Conservation (phyloP, 768 basidiomycete species). For the Auricularia heimuer region DNA sequence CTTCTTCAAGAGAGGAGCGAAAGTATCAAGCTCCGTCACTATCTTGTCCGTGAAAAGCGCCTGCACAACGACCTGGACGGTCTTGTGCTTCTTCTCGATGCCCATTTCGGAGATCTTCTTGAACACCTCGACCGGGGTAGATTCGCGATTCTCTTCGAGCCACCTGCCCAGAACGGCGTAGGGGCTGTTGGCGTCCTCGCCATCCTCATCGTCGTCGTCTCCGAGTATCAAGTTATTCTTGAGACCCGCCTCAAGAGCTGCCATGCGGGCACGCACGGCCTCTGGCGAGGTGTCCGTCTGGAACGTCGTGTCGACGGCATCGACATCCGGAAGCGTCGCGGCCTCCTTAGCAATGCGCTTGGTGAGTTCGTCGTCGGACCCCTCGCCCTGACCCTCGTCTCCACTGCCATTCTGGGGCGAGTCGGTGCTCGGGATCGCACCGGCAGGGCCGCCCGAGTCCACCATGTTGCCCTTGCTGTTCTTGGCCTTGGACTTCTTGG, state of each 20-base stretch:
- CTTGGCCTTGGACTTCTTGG: constrained; percentile 64
- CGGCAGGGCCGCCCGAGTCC: constrained; percentile 42
- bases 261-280: constrained; percentile 76
- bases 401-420: constrained; percentile 20
- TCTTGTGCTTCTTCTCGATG: constrained; percentile 92
- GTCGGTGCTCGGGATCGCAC: constrained; percentile 26
- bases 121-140: constrained; percentile 58
- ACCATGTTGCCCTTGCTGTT: constrained; percentile 38
- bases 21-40: constrained; percentile 51
- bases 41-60: constrained; percentile 72
- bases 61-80: constrained; percentile 73
- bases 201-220: constrained; percentile 74
- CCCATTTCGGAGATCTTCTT: constrained; percentile 87
- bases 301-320: constrained; percentile 67
- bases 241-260: constrained; percentile 52
- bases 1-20: constrained; percentile 65
- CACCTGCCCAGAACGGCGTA: constrained; percentile 76
- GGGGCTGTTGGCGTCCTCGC: constrained; percentile 73
- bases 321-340: constrained; percentile 49
- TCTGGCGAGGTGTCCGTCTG: constrained; percentile 85
- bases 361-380: constrained; percentile 77
- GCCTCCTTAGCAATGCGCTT: constrained; percentile 89
- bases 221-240: constrained; percentile 43
- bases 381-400: constrained; percentile 26
- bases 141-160: constrained; percentile 63